phyloP scores from a whole-genome alignment of 2,329 filamentous ascomycete species.

The Fusarium annulatum region DNA sequence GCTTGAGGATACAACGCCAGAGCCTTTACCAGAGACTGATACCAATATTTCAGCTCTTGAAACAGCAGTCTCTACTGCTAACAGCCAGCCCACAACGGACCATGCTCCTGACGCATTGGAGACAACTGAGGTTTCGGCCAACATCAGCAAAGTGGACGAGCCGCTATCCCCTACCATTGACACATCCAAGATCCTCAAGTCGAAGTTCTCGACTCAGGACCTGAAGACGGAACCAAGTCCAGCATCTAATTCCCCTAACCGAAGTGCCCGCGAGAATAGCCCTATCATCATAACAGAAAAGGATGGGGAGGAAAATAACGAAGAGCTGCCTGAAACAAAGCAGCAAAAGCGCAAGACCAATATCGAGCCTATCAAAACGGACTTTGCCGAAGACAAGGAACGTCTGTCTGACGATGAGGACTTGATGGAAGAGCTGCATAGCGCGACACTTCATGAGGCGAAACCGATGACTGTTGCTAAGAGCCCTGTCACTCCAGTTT shows the following conservation, averaged over 20 bases:
- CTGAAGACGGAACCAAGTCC: constrained; percentile 29
- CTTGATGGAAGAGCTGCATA: constrained; percentile 86
- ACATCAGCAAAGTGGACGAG: constrained; percentile 22
- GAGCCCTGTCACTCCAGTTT: constrained; percentile 80
- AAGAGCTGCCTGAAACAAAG: constrained; percentile 29
- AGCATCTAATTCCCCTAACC: constrained; percentile 13
- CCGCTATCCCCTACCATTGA: constrained; percentile 26
- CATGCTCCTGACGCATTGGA: constrained; percentile 29
- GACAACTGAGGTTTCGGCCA: constrained; percentile 21
- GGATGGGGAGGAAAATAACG: neutral
- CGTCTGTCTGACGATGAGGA: constrained; percentile 78
- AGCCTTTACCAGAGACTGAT: constrained; percentile 37
- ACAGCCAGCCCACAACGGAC: constrained; percentile 27
- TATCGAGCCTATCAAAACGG: constrained; percentile 68
- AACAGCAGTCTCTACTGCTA: constrained; percentile 14
- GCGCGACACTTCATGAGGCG: constrained; percentile 85
- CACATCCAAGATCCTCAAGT: constrained; percentile 39
- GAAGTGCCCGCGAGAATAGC: constrained; percentile 9
- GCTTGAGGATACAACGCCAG: constrained; percentile 4
- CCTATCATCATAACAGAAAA: constrained; percentile 25
- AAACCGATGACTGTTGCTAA: constrained; percentile 82
- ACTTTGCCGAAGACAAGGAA: constrained; percentile 49
- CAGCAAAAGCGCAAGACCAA: constrained; percentile 47
- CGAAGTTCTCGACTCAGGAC: constrained; percentile 47
- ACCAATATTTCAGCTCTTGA: constrained; percentile 31